Evolutionary conservation across 176 grass and related monocot species (phyloP).

Genomic region (Secale cereale): DNA sequence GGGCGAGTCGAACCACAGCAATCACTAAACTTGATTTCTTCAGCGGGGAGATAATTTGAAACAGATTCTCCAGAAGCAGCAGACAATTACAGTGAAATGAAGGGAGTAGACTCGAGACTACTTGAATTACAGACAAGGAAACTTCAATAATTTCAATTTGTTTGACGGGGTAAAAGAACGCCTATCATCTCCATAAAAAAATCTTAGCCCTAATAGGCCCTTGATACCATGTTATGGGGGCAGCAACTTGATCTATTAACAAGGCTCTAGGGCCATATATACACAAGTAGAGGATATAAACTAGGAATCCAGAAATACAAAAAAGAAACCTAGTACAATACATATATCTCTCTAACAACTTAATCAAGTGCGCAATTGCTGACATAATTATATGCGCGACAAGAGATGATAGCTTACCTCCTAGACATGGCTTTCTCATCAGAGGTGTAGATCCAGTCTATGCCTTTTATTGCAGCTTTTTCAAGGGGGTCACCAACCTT

Average conservation of each 20-base stretch:
- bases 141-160: background rate
- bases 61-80: background rate
- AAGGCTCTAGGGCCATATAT: background rate
- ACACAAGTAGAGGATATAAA: background rate
- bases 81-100: background rate
- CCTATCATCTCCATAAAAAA: background rate
- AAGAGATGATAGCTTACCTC: conserved; percentile 52
- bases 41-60: background rate
- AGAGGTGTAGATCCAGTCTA: conserved; percentile 99
- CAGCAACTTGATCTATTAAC: background rate
- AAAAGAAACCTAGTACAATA: background rate
- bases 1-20: background rate
- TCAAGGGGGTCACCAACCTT: conserved; percentile 99
- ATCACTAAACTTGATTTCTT: background rate
- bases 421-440: conserved; percentile 95
- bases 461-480: conserved; percentile 95
- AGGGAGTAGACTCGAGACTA: background rate
- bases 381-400: conserved; percentile 20
- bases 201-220: background rate
- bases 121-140: background rate
- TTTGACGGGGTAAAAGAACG: background rate
- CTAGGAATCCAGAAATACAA: background rate
- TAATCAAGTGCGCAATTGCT: background rate
- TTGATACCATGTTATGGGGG: background rate
- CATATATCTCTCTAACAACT: background rate